These are phyloP conservation scores for Kodamaea kakaduensis DNA, from an alignment of 805 yeast genomes.

Conservation along the genomic window DNA sequence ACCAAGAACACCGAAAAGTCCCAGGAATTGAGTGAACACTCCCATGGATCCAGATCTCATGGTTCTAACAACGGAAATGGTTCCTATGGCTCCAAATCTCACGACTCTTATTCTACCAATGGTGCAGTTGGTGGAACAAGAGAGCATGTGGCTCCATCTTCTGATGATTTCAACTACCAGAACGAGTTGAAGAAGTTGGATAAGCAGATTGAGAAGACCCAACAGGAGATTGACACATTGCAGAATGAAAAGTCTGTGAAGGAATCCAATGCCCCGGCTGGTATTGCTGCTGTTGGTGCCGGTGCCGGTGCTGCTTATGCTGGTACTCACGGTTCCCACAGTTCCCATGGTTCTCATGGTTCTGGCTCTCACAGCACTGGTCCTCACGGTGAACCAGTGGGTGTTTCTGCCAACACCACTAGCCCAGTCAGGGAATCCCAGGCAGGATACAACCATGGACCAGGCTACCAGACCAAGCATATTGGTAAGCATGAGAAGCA, in stretches of 20 bases:
- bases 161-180: slow-evolving; percentile 19
- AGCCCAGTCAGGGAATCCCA: neutral
- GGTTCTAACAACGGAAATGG: slow-evolving; percentile 1
- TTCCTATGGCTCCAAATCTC: neutral
- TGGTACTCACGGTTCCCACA: slow-evolving; percentile 1
- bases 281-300: slow-evolving; percentile 10
- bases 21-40: no score
- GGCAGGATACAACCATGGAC: neutral
- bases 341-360: slow-evolving; percentile 6
- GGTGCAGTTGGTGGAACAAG: no score
- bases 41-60: no score
- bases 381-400: neutral
- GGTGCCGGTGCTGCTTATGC: slow-evolving; percentile 5
- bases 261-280: slow-evolving; percentile 6
- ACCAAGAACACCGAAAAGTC: neutral
- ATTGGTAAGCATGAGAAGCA: no score
- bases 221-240: slow-evolving; percentile 20
- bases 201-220: slow-evolving; percentile 22
- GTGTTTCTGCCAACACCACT: neutral
- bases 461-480: neutral
- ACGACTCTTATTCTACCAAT: slow-evolving; percentile 2
- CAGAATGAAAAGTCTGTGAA: neutral
- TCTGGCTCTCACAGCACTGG: neutral
- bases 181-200: slow-evolving; percentile 22
- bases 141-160: slow-evolving; percentile 14